Evolutionary conservation across 2,329 filamentous ascomycete genomes (phyloP).

Genomic region (Lecanicillium sp.): DNA sequence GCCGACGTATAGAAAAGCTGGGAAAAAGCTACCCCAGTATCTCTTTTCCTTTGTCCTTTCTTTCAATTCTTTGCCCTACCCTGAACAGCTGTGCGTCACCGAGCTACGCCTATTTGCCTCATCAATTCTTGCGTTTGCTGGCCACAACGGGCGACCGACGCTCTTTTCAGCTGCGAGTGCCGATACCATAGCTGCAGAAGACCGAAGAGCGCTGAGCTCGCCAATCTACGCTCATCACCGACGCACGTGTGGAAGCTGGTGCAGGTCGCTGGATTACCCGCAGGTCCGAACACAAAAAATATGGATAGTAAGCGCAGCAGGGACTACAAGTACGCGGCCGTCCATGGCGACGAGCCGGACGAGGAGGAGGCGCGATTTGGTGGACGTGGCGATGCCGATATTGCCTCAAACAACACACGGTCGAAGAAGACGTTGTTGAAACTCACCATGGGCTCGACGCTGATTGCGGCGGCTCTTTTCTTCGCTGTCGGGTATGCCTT

Average conservation of each 20-base stretch:
- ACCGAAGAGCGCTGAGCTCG: no score
- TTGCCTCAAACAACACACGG: neutral
- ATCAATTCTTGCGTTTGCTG: no score
- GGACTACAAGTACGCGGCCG: conserved; percentile 9
- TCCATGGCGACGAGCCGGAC: conserved; percentile 3
- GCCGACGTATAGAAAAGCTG: no score
- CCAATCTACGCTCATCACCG: neutral
- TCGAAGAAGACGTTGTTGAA: neutral
- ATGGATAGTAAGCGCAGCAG: conserved; percentile 7
- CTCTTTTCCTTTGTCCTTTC: conserved; percentile 12
- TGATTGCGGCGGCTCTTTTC: conserved; percentile 7
- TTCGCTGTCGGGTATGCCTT: conserved; percentile 1
- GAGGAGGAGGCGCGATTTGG: neutral
- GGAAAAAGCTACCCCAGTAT: no score
- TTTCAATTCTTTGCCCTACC: no score
- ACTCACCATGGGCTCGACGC: conserved; percentile 5
- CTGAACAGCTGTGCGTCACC: no score
- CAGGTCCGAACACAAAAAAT: neutral
- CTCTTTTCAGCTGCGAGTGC: no score
- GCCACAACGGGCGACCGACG: no score
- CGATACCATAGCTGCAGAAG: no score
- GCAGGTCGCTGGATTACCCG: neutral
- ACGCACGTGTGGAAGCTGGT: conserved; percentile 5
- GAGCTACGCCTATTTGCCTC: no score
- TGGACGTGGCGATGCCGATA: neutral